Conservation (phyloP, 2,329 filamentous ascomycete genomes). For the Lachnellula arida region DNA sequence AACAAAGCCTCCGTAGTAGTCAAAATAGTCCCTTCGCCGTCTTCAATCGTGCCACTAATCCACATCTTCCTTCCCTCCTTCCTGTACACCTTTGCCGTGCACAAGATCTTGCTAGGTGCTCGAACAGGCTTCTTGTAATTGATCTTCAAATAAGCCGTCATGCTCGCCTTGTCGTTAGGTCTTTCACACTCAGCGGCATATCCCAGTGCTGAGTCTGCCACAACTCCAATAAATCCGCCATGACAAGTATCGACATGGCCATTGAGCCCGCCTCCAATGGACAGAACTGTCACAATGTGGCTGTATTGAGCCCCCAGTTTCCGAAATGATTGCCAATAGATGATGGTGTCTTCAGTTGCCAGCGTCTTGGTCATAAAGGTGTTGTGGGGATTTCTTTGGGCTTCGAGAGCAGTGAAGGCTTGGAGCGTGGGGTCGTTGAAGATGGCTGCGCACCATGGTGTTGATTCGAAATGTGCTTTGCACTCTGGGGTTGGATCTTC, state of each 20-base stretch:
- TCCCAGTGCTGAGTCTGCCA: conserved; percentile 53
- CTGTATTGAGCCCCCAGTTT: conserved; percentile 1
- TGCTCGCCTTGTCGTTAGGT: conserved; percentile 16
- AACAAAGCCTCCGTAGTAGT: conserved; percentile 51
- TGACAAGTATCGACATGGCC: conserved; percentile 52
- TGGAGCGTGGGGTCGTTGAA: conserved; percentile 18
- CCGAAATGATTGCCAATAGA: conserved; percentile 20
- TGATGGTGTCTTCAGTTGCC: conserved; percentile 17
- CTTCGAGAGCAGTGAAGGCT: conserved; percentile 12
- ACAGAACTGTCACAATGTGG: conserved; percentile 16
- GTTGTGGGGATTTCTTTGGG: conserved; percentile 5
- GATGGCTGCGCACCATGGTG: conserved; percentile 15
- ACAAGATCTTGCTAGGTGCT: conserved; percentile 45
- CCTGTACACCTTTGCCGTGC: conserved; percentile 40
- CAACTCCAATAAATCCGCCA: conserved; percentile 52
- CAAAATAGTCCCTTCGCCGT: conserved; percentile 43
- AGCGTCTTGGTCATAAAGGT: conserved; percentile 19
- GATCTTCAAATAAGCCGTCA: conserved; percentile 51
- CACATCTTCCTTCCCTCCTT: conserved; percentile 51
- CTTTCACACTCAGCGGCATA: conserved; percentile 8
- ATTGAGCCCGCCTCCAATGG: conserved; percentile 48
- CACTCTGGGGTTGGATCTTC: conserved; percentile 4
- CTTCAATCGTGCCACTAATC: conserved; percentile 44
- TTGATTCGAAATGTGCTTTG: conserved; percentile 13
- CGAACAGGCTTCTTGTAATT: conserved; percentile 48